These are phyloP conservation scores for Colletotrichum tofieldiae DNA, from an alignment of 2,329 filamentous ascomycete species.

Conservation along the genomic window DNA sequence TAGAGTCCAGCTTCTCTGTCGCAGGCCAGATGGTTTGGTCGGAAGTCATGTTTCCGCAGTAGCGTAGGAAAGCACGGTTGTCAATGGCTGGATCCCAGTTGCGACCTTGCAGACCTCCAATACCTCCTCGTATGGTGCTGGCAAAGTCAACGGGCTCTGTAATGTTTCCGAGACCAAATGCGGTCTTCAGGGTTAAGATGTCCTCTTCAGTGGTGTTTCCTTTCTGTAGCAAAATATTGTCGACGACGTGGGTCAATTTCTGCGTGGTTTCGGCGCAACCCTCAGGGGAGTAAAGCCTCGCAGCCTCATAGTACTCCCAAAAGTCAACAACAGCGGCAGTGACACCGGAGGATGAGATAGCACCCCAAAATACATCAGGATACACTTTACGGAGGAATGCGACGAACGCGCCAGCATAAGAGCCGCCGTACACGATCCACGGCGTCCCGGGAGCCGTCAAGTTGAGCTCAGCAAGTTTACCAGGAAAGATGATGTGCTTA, in stretches of 20 bases:
- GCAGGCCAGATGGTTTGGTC: conserved; percentile 58
- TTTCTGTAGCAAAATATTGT: conserved; percentile 64
- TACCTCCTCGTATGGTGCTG: conserved; percentile 57
- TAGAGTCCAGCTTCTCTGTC: conserved; percentile 54
- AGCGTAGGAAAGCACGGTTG: conserved; percentile 59
- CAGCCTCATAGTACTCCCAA: conserved; percentile 74
- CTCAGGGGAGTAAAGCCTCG: conserved; percentile 63
- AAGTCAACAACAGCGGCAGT: conserved; percentile 84
- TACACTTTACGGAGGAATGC: conserved; percentile 84
- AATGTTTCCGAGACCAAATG: conserved; percentile 64
- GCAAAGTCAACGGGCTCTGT: conserved; percentile 65
- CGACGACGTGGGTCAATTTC: conserved; percentile 66
- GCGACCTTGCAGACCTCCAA: conserved; percentile 61
- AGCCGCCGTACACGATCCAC: conserved; percentile 87
- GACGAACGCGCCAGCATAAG: conserved; percentile 85
- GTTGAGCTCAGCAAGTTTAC: conserved; percentile 74
- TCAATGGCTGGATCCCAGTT: conserved; percentile 70
- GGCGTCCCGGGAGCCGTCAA: conserved; percentile 77
- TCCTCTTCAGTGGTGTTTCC: conserved; percentile 19
- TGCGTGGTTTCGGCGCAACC: conserved; percentile 78
- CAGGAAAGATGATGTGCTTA: conserved; percentile 78
- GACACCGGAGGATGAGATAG: conserved; percentile 86
- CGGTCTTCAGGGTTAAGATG: conserved; percentile 57
- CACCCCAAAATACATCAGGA: conserved; percentile 83
- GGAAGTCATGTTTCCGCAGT: conserved; percentile 65